phyloP scores from a whole-genome alignment of 1,284 basidiomycete genomes.

The Coniferiporia weirii region DNA sequence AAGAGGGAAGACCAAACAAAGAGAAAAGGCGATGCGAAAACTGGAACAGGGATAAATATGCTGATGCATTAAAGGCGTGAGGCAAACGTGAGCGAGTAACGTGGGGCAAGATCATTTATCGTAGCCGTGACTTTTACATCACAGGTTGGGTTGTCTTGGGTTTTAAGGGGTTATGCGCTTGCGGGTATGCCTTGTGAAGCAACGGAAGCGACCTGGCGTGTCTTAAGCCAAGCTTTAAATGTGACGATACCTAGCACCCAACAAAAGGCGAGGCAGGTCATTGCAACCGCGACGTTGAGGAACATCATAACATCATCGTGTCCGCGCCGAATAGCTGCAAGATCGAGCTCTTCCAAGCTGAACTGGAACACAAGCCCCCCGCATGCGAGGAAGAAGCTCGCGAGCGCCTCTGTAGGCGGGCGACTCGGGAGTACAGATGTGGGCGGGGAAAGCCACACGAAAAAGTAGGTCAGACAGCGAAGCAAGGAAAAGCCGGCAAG shows the following conservation, averaged over 20 bases:
- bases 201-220: constrained; percentile 28
- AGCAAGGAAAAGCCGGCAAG: constrained; percentile 77
- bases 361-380: constrained; percentile 93
- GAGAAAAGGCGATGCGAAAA: neutral
- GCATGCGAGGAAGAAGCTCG: constrained; percentile 80
- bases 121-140: neutral
- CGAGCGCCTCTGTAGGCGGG: constrained; percentile 90
- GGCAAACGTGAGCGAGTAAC: neutral
- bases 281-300: constrained; percentile 71
- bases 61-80: neutral
- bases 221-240: constrained; percentile 76
- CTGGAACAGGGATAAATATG: neutral
- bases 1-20: neutral
- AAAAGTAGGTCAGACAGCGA: constrained; percentile 87
- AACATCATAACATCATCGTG: constrained; percentile 88
- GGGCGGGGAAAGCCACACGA: constrained; percentile 82
- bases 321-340: constrained; percentile 88
- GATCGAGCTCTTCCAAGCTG: constrained; percentile 85
- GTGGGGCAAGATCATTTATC: neutral
- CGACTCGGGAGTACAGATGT: constrained; percentile 81
- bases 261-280: constrained; percentile 79
- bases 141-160: neutral
- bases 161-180: neutral
- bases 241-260: constrained; percentile 71
- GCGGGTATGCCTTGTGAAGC: neutral